Conservation (phyloP, 768 basidiomycete species). For the Suillus decipiens region DNA sequence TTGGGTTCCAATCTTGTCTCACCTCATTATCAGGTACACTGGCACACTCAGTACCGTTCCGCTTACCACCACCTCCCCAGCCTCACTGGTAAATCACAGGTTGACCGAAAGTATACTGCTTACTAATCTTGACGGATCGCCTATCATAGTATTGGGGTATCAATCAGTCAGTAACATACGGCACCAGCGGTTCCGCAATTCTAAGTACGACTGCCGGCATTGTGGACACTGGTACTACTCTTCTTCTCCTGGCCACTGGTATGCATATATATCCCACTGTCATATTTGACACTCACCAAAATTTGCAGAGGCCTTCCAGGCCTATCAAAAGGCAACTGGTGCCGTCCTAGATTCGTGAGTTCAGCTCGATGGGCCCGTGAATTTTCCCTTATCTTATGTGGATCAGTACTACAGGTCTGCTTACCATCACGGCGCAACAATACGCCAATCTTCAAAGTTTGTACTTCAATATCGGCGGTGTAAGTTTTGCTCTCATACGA, state of each 20-base stretch:
- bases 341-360: constrained; percentile 51
- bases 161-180: constrained; percentile 36
- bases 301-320: constrained; percentile 51
- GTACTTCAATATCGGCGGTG: constrained; percentile 25
- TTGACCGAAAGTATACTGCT: background rate
- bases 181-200: constrained; percentile 27
- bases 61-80: constrained; percentile 44
- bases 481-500: constrained; percentile 19
- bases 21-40: constrained; percentile 21
- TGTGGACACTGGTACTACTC: constrained; percentile 50
- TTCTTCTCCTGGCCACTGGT: constrained; percentile 49
- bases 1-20: background rate
- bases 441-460: constrained; percentile 22
- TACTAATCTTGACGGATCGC: background rate
- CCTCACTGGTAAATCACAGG: constrained; percentile 23
- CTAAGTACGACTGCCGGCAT: constrained; percentile 40
- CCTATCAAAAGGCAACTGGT: constrained; percentile 55
- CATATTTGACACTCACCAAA: constrained; percentile 2
- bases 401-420: constrained; percentile 20
- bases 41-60: constrained; percentile 36
- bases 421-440: constrained; percentile 23
- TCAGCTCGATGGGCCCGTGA: background rate
- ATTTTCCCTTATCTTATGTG: background rate
- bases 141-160: constrained; percentile 45
- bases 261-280: background rate